Base-by-base conservation (phyloP, 2,329 filamentous ascomycete species). In the Scytalidium sp. region DNA sequence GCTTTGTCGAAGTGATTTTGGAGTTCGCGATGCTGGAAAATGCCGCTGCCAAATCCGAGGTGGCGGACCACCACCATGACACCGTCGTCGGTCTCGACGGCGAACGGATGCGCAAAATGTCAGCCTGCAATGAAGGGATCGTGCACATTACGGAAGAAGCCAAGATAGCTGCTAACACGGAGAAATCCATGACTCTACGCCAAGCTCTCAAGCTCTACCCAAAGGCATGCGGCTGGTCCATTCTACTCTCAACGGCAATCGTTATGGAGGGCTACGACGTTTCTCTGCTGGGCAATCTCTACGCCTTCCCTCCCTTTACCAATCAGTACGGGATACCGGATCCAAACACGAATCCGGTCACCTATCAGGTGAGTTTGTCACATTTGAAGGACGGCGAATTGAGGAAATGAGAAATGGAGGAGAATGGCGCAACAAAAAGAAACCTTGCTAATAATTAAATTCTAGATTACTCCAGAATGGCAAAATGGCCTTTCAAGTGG, bases 231-330 rank as follows among this genome's bases (percentile, higher is more conserved):
- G 41, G 46, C 2, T 72, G 66, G 61, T 68, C 67, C 3, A 52
- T 71, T 19, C 40, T 69, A 23, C 59, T 72, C 13, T 71, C 68
- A 1, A 62, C 65, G 15, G 63, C 67, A 3, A 67, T 72, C 32
- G 58, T 71, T 32, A 73, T 73, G 70, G 70, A 72, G 55, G 69
- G 70, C 17, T 72, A 71, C 43, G 70, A 72, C 52, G 60, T 60
- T 2, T 64, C 63, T 9, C 51, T 71, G 1, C 54, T 70, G 23
- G 56, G 56, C 9, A 64, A 60, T 17, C 65, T 70, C 52, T 69
- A 60, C 47, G 67, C 59, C 20, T 65, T 63, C 51, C 62, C 36
- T n/a, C 43, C 13, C 54, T 67, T 54, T 52, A 49, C 40, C 7
- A 56, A 47, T 52, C 61, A 41, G 29, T 72, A 66, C 45, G 67